phyloP scores from a whole-genome alignment of 306 rosid species.

The Citrullus mucosospermus region DNA sequence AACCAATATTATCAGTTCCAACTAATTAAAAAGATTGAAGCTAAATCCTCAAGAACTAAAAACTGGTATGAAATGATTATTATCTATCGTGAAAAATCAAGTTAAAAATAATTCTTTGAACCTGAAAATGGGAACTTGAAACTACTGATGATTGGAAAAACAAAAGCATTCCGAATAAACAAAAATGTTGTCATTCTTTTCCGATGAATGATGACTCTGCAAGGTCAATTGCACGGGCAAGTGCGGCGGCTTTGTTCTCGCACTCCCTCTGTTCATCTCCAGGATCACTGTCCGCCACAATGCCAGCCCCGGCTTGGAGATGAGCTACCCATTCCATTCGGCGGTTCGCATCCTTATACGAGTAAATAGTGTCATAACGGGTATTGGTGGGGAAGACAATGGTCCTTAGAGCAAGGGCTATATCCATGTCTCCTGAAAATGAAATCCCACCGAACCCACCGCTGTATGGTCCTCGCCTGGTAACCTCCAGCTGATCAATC shows the following conservation, averaged over 20 bases:
- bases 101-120: too few relatives aligned
- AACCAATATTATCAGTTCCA: too few relatives aligned
- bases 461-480: conserved; percentile 92
- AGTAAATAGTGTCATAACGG: conserved; percentile 75
- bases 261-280: conserved; percentile 89
- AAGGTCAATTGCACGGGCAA: conserved; percentile 87
- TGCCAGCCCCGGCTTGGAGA: conserved; percentile 92
- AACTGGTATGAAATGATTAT: too few relatives aligned
- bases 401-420: conserved; percentile 88
- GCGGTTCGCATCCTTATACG: conserved; percentile 58
- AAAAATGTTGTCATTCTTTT: conserved; percentile 8
- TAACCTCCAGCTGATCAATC: conserved; percentile 77
- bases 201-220: conserved; percentile 80
- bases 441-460: conserved; percentile 96
- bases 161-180: not conserved
- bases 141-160: not conserved
- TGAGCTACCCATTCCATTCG: conserved; percentile 91
- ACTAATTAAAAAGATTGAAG: too few relatives aligned
- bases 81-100: too few relatives aligned
- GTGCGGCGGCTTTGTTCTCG: conserved; percentile 93
- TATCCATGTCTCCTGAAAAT: conserved; percentile 76
- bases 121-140: not conserved
- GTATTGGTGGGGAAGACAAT: conserved; percentile 68
- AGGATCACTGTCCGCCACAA: conserved; percentile 89
- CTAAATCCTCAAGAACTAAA: too few relatives aligned